These are phyloP conservation scores for Leucosporidium creatinivorum DNA, from an alignment of 768 basidiomycete genomes.

Conservation along the genomic window DNA sequence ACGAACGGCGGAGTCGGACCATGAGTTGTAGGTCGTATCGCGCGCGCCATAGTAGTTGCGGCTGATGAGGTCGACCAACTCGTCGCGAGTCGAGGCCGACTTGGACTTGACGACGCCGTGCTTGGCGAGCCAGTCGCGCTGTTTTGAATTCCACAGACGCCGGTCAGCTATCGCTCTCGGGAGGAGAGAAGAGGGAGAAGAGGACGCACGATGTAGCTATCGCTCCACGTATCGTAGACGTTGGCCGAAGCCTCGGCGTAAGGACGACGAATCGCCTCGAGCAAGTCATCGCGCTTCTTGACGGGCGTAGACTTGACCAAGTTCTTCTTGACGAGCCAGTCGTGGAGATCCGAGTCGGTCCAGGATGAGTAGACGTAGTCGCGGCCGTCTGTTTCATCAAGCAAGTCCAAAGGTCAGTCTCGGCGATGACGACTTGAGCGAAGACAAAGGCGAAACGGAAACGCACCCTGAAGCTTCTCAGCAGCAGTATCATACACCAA, in stretches of 20 bases:
- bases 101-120: conserved; percentile 65
- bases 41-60: conserved; percentile 61
- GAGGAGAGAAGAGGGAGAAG: neutral
- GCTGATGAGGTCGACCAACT: conserved; percentile 61
- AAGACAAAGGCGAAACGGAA: neutral
- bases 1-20: conserved; percentile 34
- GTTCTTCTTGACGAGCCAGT: conserved; percentile 67
- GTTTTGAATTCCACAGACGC: neutral
- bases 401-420: neutral
- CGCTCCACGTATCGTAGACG: conserved; percentile 78
- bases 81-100: conserved; percentile 55
- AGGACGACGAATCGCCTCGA: conserved; percentile 59
- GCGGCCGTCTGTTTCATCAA: conserved; percentile 58
- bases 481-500: conserved; percentile 33
- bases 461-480: conserved; percentile 15
- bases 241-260: conserved; percentile 60
- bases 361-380: conserved; percentile 87
- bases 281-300: conserved; percentile 57
- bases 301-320: conserved; percentile 55
- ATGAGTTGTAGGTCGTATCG: conserved; percentile 32
- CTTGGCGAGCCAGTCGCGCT: conserved; percentile 76
- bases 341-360: conserved; percentile 52
- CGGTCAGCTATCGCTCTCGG: neutral
- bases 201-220: conserved; percentile 63
- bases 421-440: neutral